Conservation (phyloP, 1,139 yeast genomes). For the Hyphopichia burtonii region DNA sequence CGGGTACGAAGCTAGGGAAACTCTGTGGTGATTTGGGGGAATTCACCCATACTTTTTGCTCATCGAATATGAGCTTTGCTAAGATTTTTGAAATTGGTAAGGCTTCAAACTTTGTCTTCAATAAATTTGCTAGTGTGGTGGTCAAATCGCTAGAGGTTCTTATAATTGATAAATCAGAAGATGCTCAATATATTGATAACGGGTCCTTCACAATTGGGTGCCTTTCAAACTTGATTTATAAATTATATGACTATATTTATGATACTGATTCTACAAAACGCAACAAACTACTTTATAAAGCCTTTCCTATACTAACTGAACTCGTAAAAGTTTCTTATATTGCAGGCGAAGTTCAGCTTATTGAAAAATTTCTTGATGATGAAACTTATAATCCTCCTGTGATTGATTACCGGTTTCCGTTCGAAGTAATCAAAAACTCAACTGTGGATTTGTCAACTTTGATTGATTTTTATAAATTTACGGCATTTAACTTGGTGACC, state of each 20-base stretch:
- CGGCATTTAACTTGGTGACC: slow-evolving; percentile 29
- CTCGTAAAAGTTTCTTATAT: slow-evolving; percentile 22
- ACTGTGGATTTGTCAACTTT: slow-evolving; percentile 19
- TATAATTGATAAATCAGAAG: slow-evolving; percentile 15
- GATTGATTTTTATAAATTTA: slow-evolving; percentile 27
- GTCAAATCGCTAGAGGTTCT: slow-evolving; percentile 14
- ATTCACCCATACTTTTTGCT: slow-evolving; percentile 3
- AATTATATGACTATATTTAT: slow-evolving; percentile 6
- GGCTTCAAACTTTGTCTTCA: slow-evolving; percentile 4
- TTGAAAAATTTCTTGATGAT: slow-evolving; percentile 16
- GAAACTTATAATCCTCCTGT: not conserved
- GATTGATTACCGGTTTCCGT: slow-evolving; percentile 21
- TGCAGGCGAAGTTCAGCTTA: slow-evolving; percentile 20
- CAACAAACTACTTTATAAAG: slow-evolving; percentile 4
- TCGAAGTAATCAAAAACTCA: slow-evolving; percentile 15
- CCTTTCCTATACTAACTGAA: slow-evolving; percentile 19
- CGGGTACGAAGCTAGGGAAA: slow-evolving; percentile 11
- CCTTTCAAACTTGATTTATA: slow-evolving; percentile 8
- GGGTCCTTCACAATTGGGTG: slow-evolving; percentile 8
- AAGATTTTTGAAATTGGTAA: not conserved
- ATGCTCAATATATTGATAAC: slow-evolving; percentile 8
- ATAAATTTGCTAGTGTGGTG: slow-evolving; percentile 9
- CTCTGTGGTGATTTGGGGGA: slow-evolving; percentile 11
- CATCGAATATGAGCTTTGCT: slow-evolving; percentile 1
- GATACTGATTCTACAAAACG: slow-evolving; percentile 5